Evolutionary conservation across 2,329 filamentous ascomycete species (phyloP).

Genomic region (Xylariaceae sp.): DNA sequence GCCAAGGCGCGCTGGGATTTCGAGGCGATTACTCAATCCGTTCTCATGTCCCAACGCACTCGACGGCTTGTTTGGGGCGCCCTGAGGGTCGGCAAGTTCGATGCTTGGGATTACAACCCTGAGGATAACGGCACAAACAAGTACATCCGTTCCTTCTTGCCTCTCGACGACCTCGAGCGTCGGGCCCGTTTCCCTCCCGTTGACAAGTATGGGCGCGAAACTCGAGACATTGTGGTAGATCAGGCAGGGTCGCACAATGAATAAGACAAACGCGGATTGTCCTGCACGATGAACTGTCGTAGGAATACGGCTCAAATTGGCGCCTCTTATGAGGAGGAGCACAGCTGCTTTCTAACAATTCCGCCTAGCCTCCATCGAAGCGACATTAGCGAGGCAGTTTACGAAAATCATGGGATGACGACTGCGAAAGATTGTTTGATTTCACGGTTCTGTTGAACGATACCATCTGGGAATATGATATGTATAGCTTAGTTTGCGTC

Average conservation of each 20-base stretch:
- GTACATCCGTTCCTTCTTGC: constrained; percentile 78
- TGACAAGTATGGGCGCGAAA: constrained; percentile 49
- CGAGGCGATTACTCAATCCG: constrained; percentile 66
- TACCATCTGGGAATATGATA: constrained; percentile 11
- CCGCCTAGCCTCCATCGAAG: constrained; percentile 5
- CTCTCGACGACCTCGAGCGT: constrained; percentile 74
- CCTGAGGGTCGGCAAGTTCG: constrained; percentile 68
- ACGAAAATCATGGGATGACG: constrained; percentile 7
- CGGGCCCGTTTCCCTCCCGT: constrained; percentile 67
- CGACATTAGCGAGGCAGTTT: constrained; percentile 15
- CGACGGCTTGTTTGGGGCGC: constrained; percentile 75
- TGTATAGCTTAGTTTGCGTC: background rate
- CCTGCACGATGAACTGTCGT: background rate
- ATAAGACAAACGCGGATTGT: constrained; percentile 23
- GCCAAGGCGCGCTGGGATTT: constrained; percentile 76
- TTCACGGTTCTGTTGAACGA: background rate
- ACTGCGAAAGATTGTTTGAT: background rate
- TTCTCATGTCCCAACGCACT: constrained; percentile 71
- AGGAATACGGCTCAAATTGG: background rate
- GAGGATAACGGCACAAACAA: constrained; percentile 62
- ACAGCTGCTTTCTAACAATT: background rate
- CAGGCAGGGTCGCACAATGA: constrained; percentile 43
- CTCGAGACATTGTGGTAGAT: constrained; percentile 37
- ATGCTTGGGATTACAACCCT: constrained; percentile 82
- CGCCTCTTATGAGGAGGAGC: background rate